A percentile compares a stretch with the other conserved stretches of the same genome.
phyloP scores from a whole-genome alignment of 2,329 filamentous ascomycete species.

The Basipetospora chlamydospora region DNA sequence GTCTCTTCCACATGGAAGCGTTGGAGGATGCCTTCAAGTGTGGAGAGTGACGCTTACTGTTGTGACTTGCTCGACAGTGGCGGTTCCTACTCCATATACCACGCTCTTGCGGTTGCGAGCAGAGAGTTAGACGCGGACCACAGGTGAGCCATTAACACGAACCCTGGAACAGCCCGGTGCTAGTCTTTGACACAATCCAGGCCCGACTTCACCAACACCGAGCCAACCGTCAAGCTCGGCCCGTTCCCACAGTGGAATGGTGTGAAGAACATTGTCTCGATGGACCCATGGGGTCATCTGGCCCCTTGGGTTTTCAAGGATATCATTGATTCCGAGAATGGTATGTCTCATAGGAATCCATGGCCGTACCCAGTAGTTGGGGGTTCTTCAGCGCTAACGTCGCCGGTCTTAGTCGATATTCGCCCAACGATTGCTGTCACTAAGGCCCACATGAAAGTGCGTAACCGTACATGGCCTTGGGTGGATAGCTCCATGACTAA shows the following conservation, averaged over 20 bases:
- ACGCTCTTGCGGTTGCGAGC: constrained; percentile 81
- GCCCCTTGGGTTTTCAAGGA: constrained; percentile 73
- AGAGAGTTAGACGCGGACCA: constrained; percentile 78
- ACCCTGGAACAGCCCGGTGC: too few species aligned
- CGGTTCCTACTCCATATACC: constrained; percentile 92
- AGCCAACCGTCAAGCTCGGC: constrained; percentile 79
- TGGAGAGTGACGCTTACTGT: too few species aligned
- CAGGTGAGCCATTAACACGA: constrained; percentile 25
- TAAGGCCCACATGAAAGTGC: constrained; percentile 75
- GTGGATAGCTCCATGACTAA: constrained; percentile 1
- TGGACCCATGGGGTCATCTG: constrained; percentile 89
- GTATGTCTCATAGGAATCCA: constrained; percentile 19
- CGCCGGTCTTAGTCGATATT: constrained; percentile 48
- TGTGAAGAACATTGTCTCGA: constrained; percentile 86
- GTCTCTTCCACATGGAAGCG: constrained; percentile 9
- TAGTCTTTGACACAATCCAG: constrained; percentile 14
- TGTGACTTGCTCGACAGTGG: constrained; percentile 27
- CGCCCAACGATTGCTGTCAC: constrained; percentile 85
- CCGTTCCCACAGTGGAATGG: constrained; percentile 84
- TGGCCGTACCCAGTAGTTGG: not conserved
- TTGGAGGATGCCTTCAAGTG: too few species aligned
- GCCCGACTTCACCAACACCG: constrained; percentile 58
- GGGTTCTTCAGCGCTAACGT: not conserved
- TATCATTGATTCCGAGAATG: constrained; percentile 58
- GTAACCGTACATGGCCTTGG: not conserved